A percentile compares a stretch with the other conserved stretches of the same genome.
These are phyloP conservation scores for Cytidiella melzeri DNA, from an alignment of 768 basidiomycete genomes.

Conservation along the genomic window DNA sequence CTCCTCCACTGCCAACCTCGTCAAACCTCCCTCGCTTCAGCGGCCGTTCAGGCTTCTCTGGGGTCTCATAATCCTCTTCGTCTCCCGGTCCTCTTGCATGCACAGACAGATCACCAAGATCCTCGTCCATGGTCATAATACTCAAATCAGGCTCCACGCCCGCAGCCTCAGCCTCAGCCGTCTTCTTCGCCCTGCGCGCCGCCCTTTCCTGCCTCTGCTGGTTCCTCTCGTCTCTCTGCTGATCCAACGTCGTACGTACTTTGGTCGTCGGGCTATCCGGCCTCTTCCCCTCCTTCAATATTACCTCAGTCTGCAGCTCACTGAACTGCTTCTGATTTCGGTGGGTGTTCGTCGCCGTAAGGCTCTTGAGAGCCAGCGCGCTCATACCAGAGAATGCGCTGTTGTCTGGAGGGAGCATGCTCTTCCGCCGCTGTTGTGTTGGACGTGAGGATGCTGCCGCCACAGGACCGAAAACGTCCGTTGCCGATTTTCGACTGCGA, in stretches of 20 bases:
- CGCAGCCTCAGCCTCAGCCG: slow-evolving; percentile 20
- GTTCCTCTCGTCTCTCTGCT: slow-evolving; percentile 57
- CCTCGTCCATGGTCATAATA: slow-evolving; percentile 16
- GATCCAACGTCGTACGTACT: slow-evolving; percentile 60
- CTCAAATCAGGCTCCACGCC: slow-evolving; percentile 10
- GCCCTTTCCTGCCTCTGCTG: slow-evolving; percentile 53
- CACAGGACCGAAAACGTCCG: slow-evolving; percentile 34
- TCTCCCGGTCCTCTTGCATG: slow-evolving; percentile 72
- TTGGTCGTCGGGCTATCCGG: slow-evolving; percentile 80
- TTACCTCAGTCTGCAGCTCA: slow-evolving; percentile 61
- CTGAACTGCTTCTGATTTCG: slow-evolving; percentile 65
- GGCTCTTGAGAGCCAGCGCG: slow-evolving; percentile 57
- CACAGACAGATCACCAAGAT: slow-evolving; percentile 21
- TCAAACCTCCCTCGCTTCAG: slow-evolving; percentile 37
- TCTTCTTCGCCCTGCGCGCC: slow-evolving; percentile 46
- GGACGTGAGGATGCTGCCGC: slow-evolving; percentile 23
- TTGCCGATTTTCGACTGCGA: slow-evolving; percentile 38
- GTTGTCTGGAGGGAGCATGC: slow-evolving; percentile 28
- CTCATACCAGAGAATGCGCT: slow-evolving; percentile 60
- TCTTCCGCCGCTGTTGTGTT: slow-evolving; percentile 38
- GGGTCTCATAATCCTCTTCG: slow-evolving; percentile 74
- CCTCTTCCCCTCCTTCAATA: slow-evolving; percentile 61
- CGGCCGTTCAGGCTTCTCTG: slow-evolving; percentile 37
- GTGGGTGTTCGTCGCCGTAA: slow-evolving; percentile 68
- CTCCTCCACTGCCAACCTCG: slow-evolving; percentile 27